Base-by-base conservation (phyloP, 306 rosid species). In the Sindora glabra region DNA sequence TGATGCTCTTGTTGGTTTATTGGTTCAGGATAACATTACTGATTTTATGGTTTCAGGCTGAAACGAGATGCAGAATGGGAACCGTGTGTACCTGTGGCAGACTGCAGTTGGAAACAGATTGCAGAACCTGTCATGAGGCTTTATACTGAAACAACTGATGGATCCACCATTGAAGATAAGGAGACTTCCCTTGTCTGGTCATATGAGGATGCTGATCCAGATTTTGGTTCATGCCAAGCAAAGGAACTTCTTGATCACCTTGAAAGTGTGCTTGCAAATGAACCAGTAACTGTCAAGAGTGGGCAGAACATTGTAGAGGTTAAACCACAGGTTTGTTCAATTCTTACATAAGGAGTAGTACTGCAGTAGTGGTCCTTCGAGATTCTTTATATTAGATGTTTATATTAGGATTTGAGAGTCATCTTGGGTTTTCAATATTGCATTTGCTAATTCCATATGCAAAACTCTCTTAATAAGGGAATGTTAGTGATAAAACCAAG, bases 181-280 rank as follows among this genome's bases (percentile, higher is more conserved):
- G 94, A 86, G 55, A 80, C 89, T 29, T 24, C 84, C 3, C 84
- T 86, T 42, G 78, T 76, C 26, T 86, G 94, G 94, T 72, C 58
- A 60, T 86, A 86, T 29, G 89, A 79, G 74, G 89, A 86, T 62
- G 86, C 94, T 0, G 94, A 86, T 73, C 89, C 84, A 0, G 94
- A 86, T 70, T 86, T 86, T 10, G 94, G 94, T 25, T 82, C 89
- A 1, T 86, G 89, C 65, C 94, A 86, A 60, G 94, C 94, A 21
- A 86, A 86, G 89, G 94, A 86, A 55, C 94, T 86, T 68, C 69
- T 74, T 36, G 81, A 86, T 77, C 94, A 82, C 77, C 94, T 86
- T 19, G 89, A 86, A 73, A 86, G 89, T 33, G 94, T 86, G 29
- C 89, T 86, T 30, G 83, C 94, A 32, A 86, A 86, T 70, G 94